These are phyloP conservation scores for Trichoderma breve DNA, from an alignment of 2,329 filamentous ascomycete species.

Conservation along the genomic window DNA sequence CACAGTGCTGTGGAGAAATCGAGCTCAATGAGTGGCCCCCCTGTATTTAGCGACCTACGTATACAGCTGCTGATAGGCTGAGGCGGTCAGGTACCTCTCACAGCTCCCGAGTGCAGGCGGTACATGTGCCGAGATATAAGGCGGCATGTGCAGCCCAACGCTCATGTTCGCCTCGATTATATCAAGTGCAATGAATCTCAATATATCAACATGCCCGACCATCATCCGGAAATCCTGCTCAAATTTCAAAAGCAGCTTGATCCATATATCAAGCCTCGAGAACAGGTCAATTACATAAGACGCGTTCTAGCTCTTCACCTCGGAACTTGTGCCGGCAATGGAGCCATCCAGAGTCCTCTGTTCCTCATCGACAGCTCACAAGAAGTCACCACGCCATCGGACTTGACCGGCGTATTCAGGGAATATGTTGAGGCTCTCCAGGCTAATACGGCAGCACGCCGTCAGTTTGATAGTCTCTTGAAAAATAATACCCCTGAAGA, in stretches of 20 bases:
- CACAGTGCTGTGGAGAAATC: slow-evolving; percentile 16
- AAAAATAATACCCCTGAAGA: slow-evolving; percentile 25
- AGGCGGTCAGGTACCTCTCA: not conserved
- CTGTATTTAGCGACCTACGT: not conserved
- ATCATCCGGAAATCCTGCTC: slow-evolving; percentile 34
- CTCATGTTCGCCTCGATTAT: not conserved
- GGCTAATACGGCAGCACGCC: slow-evolving; percentile 51
- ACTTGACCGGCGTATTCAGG: slow-evolving; percentile 48
- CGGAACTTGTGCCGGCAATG: slow-evolving; percentile 45
- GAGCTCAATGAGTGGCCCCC: not conserved
- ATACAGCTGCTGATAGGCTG: not conserved
- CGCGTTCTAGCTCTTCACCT: slow-evolving; percentile 55
- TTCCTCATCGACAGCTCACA: slow-evolving; percentile 46
- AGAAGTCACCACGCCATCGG: slow-evolving; percentile 36
- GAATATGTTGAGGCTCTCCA: slow-evolving; percentile 56
- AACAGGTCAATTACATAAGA: slow-evolving; percentile 56
- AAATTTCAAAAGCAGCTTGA: slow-evolving; percentile 45
- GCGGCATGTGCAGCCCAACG: slow-evolving; percentile 1
- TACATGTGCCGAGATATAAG: not conserved
- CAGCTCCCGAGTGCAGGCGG: not conserved
- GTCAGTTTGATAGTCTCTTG: slow-evolving; percentile 44
- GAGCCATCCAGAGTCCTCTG: slow-evolving; percentile 44
- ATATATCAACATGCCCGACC: slow-evolving; percentile 29
- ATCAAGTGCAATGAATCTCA: slow-evolving; percentile 12
- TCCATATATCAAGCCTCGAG: slow-evolving; percentile 55